A percentile compares a stretch with the other conserved stretches of the same genome.
Conservation (phyloP, 805 yeast species). For the Grigorovia transvaalensis region DNA sequence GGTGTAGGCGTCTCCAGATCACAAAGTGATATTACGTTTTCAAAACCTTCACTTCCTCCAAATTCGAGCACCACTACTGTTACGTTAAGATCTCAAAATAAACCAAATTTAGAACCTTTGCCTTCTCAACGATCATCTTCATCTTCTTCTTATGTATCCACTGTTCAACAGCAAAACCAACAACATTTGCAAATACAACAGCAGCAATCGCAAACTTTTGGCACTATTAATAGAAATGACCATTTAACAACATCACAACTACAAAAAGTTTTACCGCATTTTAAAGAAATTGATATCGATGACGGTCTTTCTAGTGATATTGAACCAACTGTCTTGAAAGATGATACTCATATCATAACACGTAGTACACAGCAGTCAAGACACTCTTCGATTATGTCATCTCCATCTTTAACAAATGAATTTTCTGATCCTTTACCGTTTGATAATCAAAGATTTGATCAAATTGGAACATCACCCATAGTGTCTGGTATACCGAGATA, state of each 20-base stretch:
- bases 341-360: not conserved
- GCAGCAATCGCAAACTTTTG: not conserved
- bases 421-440: conserved; percentile 27
- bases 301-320: conserved; percentile 31
- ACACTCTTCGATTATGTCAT: conserved; percentile 9
- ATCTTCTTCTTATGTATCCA: not conserved
- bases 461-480: conserved; percentile 26
- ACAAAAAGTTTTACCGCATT: conserved; percentile 9
- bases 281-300: conserved; percentile 26
- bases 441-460: conserved; percentile 20
- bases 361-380: not conserved
- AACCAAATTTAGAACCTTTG: not conserved
- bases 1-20: conserved; percentile 17
- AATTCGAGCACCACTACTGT: conserved; percentile 15
- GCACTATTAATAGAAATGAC: not conserved
- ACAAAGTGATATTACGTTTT: conserved; percentile 22
- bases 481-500: conserved; percentile 24
- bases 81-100: not conserved
- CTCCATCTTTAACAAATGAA: conserved; percentile 25
- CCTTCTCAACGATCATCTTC: conserved; percentile 1
- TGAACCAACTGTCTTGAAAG: conserved; percentile 15
- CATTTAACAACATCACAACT: conserved; percentile 2
- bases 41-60: conserved; percentile 20
- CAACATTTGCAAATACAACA: conserved; percentile 1
- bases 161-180: not conserved